These are phyloP conservation scores for Pichia norvegensis DNA, from an alignment of 1,139 yeast species.

Conservation along the genomic window DNA sequence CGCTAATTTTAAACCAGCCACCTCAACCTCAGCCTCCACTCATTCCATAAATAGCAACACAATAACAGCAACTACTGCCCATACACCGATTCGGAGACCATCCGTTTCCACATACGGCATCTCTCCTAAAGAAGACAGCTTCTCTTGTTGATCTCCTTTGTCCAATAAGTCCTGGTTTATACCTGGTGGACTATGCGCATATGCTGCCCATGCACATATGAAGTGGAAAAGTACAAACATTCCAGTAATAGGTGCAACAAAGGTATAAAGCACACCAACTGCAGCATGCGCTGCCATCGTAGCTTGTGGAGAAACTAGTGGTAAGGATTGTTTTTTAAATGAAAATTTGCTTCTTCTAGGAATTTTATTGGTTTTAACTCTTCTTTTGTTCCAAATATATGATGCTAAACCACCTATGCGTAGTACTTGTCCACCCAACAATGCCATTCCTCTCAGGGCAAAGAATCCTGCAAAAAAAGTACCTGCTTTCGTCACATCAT, in stretches of 20 bases:
- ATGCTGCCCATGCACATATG: neutral
- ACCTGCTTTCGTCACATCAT: conserved; percentile 72
- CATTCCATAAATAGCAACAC: neutral
- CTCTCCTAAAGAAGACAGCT: neutral
- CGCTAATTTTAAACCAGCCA: neutral
- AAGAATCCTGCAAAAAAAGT: conserved; percentile 72
- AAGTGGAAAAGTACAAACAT: neutral
- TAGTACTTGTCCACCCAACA: conserved; percentile 60
- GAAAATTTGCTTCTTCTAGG: neutral
- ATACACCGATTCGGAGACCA: neutral
- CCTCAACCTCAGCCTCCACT: neutral
- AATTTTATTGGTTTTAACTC: neutral
- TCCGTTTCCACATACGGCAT: neutral
- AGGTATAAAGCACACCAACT: neutral
- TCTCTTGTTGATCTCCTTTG: neutral
- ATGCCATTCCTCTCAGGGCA: conserved; percentile 62
- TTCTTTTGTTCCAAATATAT: neutral
- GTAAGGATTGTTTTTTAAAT: too few species aligned
- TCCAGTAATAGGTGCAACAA: neutral
- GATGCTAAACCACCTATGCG: conserved; percentile 15
- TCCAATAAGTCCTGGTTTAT: too few species aligned
- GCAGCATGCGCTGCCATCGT: neutral
- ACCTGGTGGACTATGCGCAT: neutral
- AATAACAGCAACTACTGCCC: neutral
- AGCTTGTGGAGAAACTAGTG: neutral